Evolutionary conservation across 2,329 filamentous ascomycete species (phyloP), one percentile per base, ranked within the genome.

Genomic region (Penicillium sp.): DNA sequence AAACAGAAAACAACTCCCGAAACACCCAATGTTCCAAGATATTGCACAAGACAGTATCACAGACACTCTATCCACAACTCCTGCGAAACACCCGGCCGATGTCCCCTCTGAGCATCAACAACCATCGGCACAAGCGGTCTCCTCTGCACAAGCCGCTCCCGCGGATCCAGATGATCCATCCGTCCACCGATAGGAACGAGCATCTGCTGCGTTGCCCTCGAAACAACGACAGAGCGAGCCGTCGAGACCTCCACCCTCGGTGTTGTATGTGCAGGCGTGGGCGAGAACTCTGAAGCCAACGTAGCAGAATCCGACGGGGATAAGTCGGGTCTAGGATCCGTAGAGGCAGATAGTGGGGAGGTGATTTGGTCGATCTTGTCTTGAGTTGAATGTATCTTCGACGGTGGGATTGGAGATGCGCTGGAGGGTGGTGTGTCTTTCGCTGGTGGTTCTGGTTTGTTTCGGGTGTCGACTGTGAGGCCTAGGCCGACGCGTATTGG

Each of bases 191-290:
- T 61, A 0, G 71, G 69, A 6, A 73, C 66, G 6, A 73, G 54
- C n/a, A 70, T 52, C 45, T 72, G 68, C 34, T 60, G 65, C 27
- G 60, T 68, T 8, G 63, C 64, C 28, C 58, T 61, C 0, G 65
- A 65, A 0, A 73, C 63, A 8, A 69, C 72, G 8, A 74, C 56
- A 4, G 71, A 72, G 25, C 69, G 60, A 3, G 71, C 71, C 30
- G 67, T 62, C 3, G 70, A 72, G 28, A 73, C 60, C 50, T 72
- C 66, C 30, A 71, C 18, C 10, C 10, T 28, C 7, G 47, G 47
- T 5, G 40, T 40, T 6, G 29, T 12, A 10, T 3, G 22, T 9
- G 11, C 12, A 11, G 29, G 30, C 53, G 46, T 46, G 56, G 14
- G 25, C 47, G 43, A 25, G 42, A 50, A 42, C 13, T 52, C 28